Evolutionary conservation across 225 moss, liverwort and hornwort species (phyloP).

Genomic region (Ulota crispa): DNA sequence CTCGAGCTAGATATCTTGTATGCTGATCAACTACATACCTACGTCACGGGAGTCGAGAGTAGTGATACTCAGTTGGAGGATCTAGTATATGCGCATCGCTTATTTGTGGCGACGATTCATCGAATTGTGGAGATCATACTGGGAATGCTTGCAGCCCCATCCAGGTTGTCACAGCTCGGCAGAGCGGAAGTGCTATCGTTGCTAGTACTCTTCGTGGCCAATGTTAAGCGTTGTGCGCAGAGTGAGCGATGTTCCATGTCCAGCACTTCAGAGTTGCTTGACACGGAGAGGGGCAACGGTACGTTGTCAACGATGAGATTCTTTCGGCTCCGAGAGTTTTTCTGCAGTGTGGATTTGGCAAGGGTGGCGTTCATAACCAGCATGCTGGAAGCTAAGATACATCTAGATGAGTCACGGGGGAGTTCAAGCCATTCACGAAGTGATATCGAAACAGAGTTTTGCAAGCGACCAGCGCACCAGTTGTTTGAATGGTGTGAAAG

Average conservation of each 20-base stretch:
- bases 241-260: not conserved
- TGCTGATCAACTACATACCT: too few species aligned
- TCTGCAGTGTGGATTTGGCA: not conserved
- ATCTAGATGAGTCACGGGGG: too few species aligned
- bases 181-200: too few species aligned
- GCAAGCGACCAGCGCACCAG: too few species aligned
- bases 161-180: too few species aligned
- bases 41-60: too few species aligned
- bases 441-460: too few species aligned
- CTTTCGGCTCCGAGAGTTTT: not conserved
- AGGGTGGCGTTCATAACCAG: not conserved
- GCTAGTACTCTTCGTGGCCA: not conserved
- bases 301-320: not conserved
- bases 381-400: not conserved
- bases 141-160: not conserved
- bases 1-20: not conserved
- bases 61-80: not conserved
- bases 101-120: not conserved
- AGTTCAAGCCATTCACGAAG: too few species aligned
- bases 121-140: not conserved
- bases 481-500: conserved; percentile 4
- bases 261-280: not conserved
- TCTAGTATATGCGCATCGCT: not conserved
- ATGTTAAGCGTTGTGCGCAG: not conserved
- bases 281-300: not conserved